Conservation (phyloP, 768 basidiomycete genomes). For the Kondoa malvinella region DNA sequence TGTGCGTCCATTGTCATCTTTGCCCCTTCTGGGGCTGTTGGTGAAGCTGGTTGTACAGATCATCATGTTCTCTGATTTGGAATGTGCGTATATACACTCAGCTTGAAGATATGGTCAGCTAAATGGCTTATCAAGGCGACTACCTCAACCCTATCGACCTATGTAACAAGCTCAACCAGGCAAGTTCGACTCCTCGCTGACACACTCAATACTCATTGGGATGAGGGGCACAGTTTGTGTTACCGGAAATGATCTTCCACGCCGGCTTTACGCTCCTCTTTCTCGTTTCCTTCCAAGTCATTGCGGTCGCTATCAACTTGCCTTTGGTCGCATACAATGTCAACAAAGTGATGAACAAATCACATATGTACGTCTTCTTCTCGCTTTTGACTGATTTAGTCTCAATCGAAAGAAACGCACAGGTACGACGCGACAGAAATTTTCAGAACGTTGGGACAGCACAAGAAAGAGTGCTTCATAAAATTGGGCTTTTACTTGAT, state of each 20-base stretch:
- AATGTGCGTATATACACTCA: slow-evolving; percentile 39
- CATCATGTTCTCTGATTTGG: slow-evolving; percentile 99
- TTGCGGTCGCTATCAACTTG: slow-evolving; percentile 70
- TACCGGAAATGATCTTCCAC: slow-evolving; percentile 90
- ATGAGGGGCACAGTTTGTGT: slow-evolving; percentile 52
- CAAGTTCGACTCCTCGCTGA: slow-evolving; percentile 32
- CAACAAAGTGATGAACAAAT: slow-evolving; percentile 57
- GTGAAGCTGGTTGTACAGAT: no score
- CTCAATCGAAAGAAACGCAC: slow-evolving; percentile 82
- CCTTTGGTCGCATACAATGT: slow-evolving; percentile 78
- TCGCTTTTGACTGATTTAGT: not conserved
- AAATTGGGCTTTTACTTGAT: slow-evolving; percentile 46
- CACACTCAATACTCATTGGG: not conserved
- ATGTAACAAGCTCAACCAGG: slow-evolving; percentile 97
- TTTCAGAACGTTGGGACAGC: slow-evolving; percentile 76
- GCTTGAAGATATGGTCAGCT: not conserved
- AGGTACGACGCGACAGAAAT: slow-evolving; percentile 99
- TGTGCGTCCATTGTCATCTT: slow-evolving; percentile 41
- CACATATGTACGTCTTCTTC: not conserved
- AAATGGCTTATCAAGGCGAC: slow-evolving; percentile 31
- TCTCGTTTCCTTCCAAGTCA: slow-evolving; percentile 90
- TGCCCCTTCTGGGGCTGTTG: not conserved
- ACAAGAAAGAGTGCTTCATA: slow-evolving; percentile 92
- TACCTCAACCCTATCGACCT: slow-evolving; percentile 99
- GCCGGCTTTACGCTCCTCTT: slow-evolving; percentile 78